Evolutionary conservation across 2,329 filamentous ascomycete species (phyloP).

Genomic region (Hymenoscyphus occultus): DNA sequence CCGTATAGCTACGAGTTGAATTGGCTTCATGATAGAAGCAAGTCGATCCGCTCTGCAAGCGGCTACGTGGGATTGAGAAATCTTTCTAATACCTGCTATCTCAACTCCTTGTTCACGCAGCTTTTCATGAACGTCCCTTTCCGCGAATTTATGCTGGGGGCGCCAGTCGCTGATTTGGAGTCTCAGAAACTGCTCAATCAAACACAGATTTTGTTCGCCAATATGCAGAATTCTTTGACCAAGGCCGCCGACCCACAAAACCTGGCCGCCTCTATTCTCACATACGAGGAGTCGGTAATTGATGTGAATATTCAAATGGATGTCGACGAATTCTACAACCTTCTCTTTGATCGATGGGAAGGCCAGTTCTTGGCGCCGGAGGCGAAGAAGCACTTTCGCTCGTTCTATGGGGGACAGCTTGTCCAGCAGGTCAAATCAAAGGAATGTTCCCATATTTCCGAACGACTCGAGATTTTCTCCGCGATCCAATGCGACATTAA

Average conservation of each 20-base stretch:
- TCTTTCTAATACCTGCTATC: slow-evolving; percentile 92
- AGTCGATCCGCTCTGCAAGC: slow-evolving; percentile 68
- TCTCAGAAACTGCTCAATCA: slow-evolving; percentile 68
- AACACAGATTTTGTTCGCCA: slow-evolving; percentile 78
- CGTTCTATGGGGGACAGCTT: slow-evolving; percentile 86
- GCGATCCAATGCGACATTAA: slow-evolving; percentile 97
- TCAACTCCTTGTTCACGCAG: slow-evolving; percentile 92
- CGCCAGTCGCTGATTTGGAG: slow-evolving; percentile 51
- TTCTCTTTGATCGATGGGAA: slow-evolving; percentile 90
- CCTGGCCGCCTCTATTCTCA: slow-evolving; percentile 74
- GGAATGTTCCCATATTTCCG: slow-evolving; percentile 90
- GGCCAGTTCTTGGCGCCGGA: slow-evolving; percentile 66
- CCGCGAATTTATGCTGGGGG: slow-evolving; percentile 74
- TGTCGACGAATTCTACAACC: slow-evolving; percentile 95
- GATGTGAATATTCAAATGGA: slow-evolving; percentile 94
- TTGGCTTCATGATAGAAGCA: slow-evolving; percentile 61
- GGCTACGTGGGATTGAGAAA: slow-evolving; percentile 91
- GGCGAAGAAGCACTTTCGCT: slow-evolving; percentile 71
- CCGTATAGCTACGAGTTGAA: slow-evolving; percentile 61
- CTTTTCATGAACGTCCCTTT: slow-evolving; percentile 95
- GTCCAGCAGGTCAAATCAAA: slow-evolving; percentile 95
- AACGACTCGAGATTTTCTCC: slow-evolving; percentile 84
- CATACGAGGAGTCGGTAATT: slow-evolving; percentile 77
- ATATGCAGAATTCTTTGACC: slow-evolving; percentile 78
- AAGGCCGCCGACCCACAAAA: slow-evolving; percentile 70